Evolutionary conservation across 805 yeast species (phyloP).

Genomic region (Ogataea ramenticola): DNA sequence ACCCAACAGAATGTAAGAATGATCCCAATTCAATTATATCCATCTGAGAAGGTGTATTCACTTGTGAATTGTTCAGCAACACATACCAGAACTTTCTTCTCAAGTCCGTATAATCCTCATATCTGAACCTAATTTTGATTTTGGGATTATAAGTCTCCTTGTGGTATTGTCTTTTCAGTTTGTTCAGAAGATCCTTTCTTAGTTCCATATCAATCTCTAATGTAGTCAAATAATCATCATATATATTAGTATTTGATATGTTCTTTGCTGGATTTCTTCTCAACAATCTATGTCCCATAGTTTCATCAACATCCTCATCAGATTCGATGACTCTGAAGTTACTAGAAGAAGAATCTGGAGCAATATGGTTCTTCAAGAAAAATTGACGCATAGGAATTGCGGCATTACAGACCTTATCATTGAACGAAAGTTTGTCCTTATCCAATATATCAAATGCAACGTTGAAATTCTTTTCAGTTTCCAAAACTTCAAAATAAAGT

Average conservation of each 20-base stretch:
- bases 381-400: constrained; percentile 43
- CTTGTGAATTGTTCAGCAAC: constrained; percentile 38
- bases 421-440: constrained; percentile 73
- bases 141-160: constrained; percentile 35
- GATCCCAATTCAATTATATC: constrained; percentile 56
- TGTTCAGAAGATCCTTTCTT: constrained; percentile 23
- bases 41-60: constrained; percentile 33
- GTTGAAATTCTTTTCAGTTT: constrained; percentile 57
- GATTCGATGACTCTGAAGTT: constrained; percentile 8
- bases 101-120: constrained; percentile 56
- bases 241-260: constrained; percentile 20
- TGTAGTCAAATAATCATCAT: constrained; percentile 34
- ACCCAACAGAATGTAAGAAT: constrained; percentile 60
- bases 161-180: constrained; percentile 26
- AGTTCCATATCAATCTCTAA: constrained; percentile 26
- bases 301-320: constrained; percentile 1
- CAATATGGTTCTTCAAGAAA: neutral
- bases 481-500: constrained; percentile 68
- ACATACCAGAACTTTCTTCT: constrained; percentile 66
- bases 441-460: constrained; percentile 73
- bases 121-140: constrained; percentile 54
- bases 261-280: constrained; percentile 14
- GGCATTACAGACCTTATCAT: constrained; percentile 73
- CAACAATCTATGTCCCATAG: constrained; percentile 3
- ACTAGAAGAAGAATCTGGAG: neutral